phyloP scores from a whole-genome alignment of 805 yeast genomes.

The Komagataella mondaviorum region DNA sequence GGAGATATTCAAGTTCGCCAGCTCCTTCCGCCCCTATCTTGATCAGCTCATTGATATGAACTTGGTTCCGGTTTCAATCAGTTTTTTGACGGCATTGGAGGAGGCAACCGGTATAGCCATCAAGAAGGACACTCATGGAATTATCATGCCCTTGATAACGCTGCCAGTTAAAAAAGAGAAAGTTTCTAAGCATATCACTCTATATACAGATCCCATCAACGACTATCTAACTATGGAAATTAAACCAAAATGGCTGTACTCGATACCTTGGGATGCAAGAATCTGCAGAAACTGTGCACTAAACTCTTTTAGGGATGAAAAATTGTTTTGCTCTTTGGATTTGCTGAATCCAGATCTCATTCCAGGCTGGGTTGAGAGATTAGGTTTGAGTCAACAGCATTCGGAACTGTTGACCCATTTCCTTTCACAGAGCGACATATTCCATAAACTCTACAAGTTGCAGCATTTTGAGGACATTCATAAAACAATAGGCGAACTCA shows the following conservation, averaged over 20 bases:
- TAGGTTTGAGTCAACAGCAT: neutral
- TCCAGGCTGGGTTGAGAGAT: conserved; percentile 20
- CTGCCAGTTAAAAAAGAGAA: conserved; percentile 2
- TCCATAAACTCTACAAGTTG: conserved; percentile 12
- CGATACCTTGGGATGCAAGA: conserved; percentile 13
- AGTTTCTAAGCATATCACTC: conserved; percentile 13
- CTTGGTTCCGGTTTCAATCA: conserved; percentile 3
- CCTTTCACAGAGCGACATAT: neutral
- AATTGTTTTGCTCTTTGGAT: conserved; percentile 23
- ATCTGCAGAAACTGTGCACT: conserved; percentile 34
- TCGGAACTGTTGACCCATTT: neutral
- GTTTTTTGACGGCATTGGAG: neutral
- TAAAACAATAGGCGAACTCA: conserved; percentile 13
- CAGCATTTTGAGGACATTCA: conserved; percentile 22
- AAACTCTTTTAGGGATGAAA: neutral
- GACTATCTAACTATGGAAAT: conserved; percentile 21
- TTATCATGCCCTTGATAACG: conserved; percentile 11
- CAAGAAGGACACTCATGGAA: conserved; percentile 9
- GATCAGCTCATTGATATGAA: conserved; percentile 8
- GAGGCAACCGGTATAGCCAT: neutral
- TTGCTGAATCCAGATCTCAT: conserved; percentile 19
- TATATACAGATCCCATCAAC: conserved; percentile 5
- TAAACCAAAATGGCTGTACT: conserved; percentile 40
- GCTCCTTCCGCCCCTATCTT: conserved; percentile 5
- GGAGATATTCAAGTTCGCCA: conserved; percentile 27